Base-by-base conservation (phyloP, 805 yeast species). In the Yamadazyma insecticola region DNA sequence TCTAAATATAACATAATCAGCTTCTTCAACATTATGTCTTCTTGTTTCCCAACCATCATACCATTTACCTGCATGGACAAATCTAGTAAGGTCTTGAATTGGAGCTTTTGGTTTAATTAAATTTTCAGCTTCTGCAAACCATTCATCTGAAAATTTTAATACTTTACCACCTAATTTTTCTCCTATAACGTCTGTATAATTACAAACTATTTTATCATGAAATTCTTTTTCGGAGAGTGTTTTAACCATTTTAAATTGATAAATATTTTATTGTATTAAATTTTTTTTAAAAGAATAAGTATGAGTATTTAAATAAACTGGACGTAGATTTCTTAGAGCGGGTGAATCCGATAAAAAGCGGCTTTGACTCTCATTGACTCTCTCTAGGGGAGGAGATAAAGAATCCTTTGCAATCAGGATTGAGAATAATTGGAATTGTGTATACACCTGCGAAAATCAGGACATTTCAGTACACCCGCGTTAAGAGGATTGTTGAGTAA, bases 1-100 rank as follows among this genome's bases (percentile, higher is more conserved):
- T 52, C 76, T 73, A 55, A 89, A 60, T 17, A 85, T 66, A 13
- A 85, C 96, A 87, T 92, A 90, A 53, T 90, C 98, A 24, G 83
- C 82, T 33, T 76, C 86, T 33, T 68, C 84, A 1, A 76, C 61
- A 57, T 90, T 90, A 67, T 90, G 98, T 60, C 98, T 74, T 54
- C 97, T 72, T 9, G 97, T 90, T 59, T 90, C 97, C 97, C 97
- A 90, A 14, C 98, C 98, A 46, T 90, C 98, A 53, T 86, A 90
- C 96, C 97, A 90, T 4, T 96, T 96, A 30, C 97, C 97, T 3
- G 89, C 74, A 37, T 74, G 82, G 2, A 80, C 76, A 56, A 87
- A 89, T 47, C 74, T 70, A 17, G 88, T 81, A 8, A 83, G 81
- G 47, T 87, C 95, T 50, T 94, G 68, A 35, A 86, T 73, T 2